These are phyloP conservation scores for Ophiostoma quercus DNA, from an alignment of 2,329 filamentous ascomycete genomes.

Conservation along the genomic window DNA sequence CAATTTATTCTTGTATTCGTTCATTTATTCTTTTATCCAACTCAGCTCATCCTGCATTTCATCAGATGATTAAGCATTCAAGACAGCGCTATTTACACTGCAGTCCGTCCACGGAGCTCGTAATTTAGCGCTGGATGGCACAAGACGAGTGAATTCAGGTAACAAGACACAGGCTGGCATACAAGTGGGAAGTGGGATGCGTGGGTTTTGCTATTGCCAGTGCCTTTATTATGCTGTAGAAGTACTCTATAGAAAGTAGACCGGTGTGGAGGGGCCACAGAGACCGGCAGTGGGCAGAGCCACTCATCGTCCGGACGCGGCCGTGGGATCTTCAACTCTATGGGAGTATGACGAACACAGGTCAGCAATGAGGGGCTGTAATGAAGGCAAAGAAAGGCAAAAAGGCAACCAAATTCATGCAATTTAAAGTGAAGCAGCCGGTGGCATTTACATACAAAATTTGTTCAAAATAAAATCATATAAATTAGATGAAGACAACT, in stretches of 20 bases:
- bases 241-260: not conserved
- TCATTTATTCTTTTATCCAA: no score
- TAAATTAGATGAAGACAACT: not conserved
- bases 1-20: no score
- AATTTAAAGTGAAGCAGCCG: not conserved
- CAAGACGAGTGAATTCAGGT: not conserved
- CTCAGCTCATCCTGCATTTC: no score
- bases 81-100: not conserved
- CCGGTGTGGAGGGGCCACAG: not conserved
- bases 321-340: not conserved
- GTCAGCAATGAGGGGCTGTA: not conserved
- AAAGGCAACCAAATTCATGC: no score
- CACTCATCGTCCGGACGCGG: conserved; percentile 9
- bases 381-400: not conserved
- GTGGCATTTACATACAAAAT: not conserved
- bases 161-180: not conserved
- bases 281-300: not conserved
- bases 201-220: not conserved
- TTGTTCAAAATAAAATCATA: not conserved
- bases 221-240: not conserved
- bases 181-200: not conserved
- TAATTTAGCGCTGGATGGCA: conserved; percentile 2
- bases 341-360: not conserved
- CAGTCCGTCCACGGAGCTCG: conserved; percentile 1
- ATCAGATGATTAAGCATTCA: not conserved